These are phyloP conservation scores for Closterium sp. DNA, from an alignment of 139 green algal genomes.

Conservation along the genomic window DNA sequence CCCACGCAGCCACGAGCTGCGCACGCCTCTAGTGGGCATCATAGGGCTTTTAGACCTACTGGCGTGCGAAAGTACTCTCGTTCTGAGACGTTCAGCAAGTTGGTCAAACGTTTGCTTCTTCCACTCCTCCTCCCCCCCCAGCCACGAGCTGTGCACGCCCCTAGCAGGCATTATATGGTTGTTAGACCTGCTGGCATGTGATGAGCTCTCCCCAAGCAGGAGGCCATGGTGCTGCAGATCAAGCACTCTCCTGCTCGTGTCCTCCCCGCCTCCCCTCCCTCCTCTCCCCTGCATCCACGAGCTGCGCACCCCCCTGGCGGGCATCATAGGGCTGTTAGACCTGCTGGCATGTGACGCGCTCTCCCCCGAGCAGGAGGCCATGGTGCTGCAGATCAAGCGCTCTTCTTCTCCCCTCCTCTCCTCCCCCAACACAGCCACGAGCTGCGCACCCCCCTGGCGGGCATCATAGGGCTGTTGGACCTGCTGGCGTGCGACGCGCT, in stretches of 20 bases:
- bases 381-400: conserved; percentile 26
- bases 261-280: conserved; percentile 30
- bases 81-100: too few relatives aligned
- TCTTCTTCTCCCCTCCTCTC: too few relatives aligned
- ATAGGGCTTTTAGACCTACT: conserved; percentile 54
- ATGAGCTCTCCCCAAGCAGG: conserved; percentile 30
- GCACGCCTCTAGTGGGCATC: conserved; percentile 63
- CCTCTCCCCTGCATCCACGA: too few relatives aligned
- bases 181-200: conserved; percentile 34
- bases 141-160: conserved; percentile 63
- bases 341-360: conserved; percentile 19
- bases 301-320: conserved; percentile 62
- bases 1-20: conserved; percentile 14
- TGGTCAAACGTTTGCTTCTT: too few relatives aligned
- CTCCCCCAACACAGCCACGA: conserved; percentile 54
- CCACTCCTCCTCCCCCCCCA: background rate
- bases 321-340: conserved; percentile 59
- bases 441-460: conserved; percentile 62
- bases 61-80: too few relatives aligned
- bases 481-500: conserved; percentile 21
- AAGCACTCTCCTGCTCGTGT: too few relatives aligned
- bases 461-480: conserved; percentile 61
- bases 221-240: conserved; percentile 33
- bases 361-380: conserved; percentile 18
- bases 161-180: conserved; percentile 63